A percentile compares a stretch with the other conserved stretches of the same genome.
Conservation (phyloP, 768 basidiomycete genomes). For the Trametes gibbosa region DNA sequence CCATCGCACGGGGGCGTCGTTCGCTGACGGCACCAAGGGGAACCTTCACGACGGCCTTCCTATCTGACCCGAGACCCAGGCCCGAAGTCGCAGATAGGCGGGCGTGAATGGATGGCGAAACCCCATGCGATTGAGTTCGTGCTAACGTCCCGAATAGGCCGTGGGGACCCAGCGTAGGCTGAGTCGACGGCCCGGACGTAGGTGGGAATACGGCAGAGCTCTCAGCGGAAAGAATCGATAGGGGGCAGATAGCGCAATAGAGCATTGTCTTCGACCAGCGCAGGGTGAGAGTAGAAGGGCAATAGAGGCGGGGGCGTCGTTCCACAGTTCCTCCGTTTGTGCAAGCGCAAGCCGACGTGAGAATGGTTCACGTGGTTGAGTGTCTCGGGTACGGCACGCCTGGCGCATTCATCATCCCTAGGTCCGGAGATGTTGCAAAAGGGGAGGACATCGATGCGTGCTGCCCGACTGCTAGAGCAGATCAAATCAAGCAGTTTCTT, state of each 20-base stretch:
- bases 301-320: background rate
- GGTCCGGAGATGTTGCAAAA: too few species aligned
- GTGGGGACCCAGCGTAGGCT: background rate
- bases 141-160: background rate
- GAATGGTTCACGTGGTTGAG: background rate
- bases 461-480: too few species aligned
- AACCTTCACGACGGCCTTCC: constrained; percentile 3
- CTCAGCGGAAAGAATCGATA: background rate
- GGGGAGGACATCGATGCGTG: too few species aligned
- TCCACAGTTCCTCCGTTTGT: background rate
- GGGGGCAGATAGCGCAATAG: background rate
- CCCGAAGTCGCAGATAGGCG: background rate
- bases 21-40: background rate
- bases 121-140: constrained; percentile 7
- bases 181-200: constrained; percentile 10
- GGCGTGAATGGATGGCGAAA: background rate
- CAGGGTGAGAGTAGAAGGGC: constrained; percentile 3
- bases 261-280: background rate
- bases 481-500: too few species aligned
- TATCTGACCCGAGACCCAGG: constrained; percentile 17
- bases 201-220: constrained; percentile 11
- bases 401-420: background rate
- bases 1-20: background rate
- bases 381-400: background rate
- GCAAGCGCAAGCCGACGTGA: background rate